Conservation (phyloP, 2,329 filamentous ascomycete genomes). For the Canariomyces notabilis region DNA sequence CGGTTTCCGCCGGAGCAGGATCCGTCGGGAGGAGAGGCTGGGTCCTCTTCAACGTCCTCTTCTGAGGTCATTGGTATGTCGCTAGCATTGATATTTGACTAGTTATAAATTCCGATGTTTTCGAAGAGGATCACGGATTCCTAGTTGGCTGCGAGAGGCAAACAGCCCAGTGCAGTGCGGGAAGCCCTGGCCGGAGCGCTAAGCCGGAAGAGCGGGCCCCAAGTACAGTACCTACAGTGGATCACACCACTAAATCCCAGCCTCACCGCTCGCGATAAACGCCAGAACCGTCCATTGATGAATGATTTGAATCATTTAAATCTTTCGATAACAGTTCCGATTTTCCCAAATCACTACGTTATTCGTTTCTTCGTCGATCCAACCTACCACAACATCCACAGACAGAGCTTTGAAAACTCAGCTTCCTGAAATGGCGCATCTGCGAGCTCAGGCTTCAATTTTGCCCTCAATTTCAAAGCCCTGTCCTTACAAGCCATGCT, state of each 20-base stretch:
- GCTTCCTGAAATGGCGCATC: conserved; percentile 21
- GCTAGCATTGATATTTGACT: conserved; percentile 6
- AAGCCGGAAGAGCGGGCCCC: too few relatives aligned
- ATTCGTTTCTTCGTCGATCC: too few relatives aligned
- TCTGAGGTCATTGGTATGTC: conserved; percentile 29
- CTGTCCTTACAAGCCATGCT: background rate
- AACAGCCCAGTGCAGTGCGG: too few relatives aligned
- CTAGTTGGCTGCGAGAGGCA: too few relatives aligned
- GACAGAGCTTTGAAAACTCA: conserved; percentile 20
- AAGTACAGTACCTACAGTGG: too few relatives aligned
- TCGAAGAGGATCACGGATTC: too few relatives aligned
- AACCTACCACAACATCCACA: conserved; percentile 25
- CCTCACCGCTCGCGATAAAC: background rate
- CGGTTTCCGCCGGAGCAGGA: background rate
- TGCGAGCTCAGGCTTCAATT: conserved; percentile 11
- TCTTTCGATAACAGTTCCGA: too few relatives aligned
- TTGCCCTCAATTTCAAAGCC: background rate
- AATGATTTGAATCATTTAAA: too few relatives aligned
- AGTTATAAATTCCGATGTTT: background rate
- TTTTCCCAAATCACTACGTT: too few relatives aligned
- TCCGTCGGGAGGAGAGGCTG: conserved; percentile 5
- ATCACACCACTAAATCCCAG: conserved; percentile 5
- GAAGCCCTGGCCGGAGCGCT: too few relatives aligned
- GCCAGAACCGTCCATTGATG: too few relatives aligned
- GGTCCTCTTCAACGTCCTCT: conserved; percentile 23